Conservation (phyloP, 768 basidiomycete species). For the Xanthoconium purpureum region DNA sequence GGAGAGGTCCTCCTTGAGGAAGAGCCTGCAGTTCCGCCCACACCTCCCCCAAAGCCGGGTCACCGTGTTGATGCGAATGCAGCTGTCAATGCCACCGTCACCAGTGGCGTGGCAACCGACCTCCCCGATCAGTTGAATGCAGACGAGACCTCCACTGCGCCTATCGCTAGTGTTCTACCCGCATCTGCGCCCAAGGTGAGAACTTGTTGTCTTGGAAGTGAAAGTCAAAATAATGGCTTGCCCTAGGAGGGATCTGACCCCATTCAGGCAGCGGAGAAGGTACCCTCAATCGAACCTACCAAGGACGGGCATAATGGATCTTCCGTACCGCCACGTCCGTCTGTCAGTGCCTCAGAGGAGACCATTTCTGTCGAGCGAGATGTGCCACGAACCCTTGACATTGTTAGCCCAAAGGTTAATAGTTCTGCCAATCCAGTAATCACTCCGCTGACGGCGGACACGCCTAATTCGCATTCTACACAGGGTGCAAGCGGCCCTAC, state of each 20-base stretch:
- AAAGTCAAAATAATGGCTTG: constrained; percentile 3
- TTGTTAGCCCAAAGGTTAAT: not conserved
- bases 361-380: constrained; percentile 5
- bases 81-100: constrained; percentile 20
- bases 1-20: constrained; percentile 66
- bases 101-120: constrained; percentile 20
- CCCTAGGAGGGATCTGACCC: constrained; percentile 2
- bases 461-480: not conserved
- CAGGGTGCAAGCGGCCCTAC: not conserved
- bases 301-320: not conserved
- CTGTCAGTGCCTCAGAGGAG: constrained; percentile 8
- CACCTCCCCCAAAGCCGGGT: constrained; percentile 28
- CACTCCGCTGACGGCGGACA: constrained; percentile 1
- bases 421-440: not conserved
- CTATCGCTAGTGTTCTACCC: not conserved
- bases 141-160: constrained; percentile 1
- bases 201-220: not conserved
- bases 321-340: not conserved
- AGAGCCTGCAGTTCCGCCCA: constrained; percentile 22
- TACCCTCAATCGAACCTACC: constrained; percentile 17
- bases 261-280: constrained; percentile 1
- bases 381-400: not conserved
- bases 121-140: constrained; percentile 10
- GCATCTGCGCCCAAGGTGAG: constrained; percentile 12
- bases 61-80: constrained; percentile 27